phyloP scores from a whole-genome alignment of 1,139 yeast species.

The Kurtzmaniella natalensis region DNA sequence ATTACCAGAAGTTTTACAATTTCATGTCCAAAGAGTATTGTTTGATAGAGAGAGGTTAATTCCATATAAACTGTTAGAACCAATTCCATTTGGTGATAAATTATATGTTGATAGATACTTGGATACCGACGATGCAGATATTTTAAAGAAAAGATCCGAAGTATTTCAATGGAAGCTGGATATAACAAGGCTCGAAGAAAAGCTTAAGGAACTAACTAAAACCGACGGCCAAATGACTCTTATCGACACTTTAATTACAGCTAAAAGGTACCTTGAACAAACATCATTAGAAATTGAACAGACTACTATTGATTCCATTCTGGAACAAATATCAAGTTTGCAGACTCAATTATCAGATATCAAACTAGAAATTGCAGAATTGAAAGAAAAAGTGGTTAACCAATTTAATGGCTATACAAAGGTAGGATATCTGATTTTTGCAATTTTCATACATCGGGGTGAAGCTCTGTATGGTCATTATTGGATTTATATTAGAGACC shows the following conservation, averaged over 20 bases:
- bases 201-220: conserved; percentile 35
- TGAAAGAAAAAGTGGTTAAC: conserved; percentile 45
- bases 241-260: conserved; percentile 42
- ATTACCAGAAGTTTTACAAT: conserved; percentile 78
- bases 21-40: conserved; percentile 91
- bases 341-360: conserved; percentile 34
- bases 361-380: conserved; percentile 30
- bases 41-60: conserved; percentile 70
- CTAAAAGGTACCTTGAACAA: conserved; percentile 53
- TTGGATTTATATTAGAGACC: conserved; percentile 89
- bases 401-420: conserved; percentile 60
- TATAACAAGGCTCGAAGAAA: conserved; percentile 39
- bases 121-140: conserved; percentile 60
- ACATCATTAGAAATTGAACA: conserved; percentile 21
- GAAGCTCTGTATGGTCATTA: conserved; percentile 96
- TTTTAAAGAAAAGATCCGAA: conserved; percentile 52
- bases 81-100: conserved; percentile 72
- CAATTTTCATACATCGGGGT: conserved; percentile 92
- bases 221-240: conserved; percentile 51
- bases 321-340: conserved; percentile 29
- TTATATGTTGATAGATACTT: conserved; percentile 85
- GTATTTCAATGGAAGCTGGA: conserved; percentile 62
- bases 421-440: conserved; percentile 79
- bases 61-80: conserved; percentile 80
- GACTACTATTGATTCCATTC: conserved; percentile 34